phyloP scores from a whole-genome alignment of 306 rosid species.

The Vicia sativa region DNA sequence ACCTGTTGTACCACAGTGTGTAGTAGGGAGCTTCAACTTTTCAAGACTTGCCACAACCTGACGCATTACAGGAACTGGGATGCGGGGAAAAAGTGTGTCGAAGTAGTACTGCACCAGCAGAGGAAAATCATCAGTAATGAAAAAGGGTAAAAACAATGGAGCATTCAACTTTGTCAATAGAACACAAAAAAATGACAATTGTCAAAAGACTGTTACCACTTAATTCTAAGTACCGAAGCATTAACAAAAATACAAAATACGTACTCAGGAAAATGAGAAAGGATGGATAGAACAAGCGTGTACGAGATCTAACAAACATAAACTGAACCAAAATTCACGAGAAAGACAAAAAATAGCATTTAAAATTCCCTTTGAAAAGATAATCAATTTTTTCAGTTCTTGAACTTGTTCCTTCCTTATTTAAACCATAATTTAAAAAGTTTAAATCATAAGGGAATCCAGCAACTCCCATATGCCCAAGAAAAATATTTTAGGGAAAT shows the following conservation, averaged over 20 bases:
- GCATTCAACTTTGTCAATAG: conserved; percentile 14
- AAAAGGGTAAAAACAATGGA: conserved; percentile 4
- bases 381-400: background rate
- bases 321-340: background rate
- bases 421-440: background rate
- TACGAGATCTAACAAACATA: background rate
- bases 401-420: background rate
- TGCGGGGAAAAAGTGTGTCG: conserved; percentile 96
- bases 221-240: conserved; percentile 14
- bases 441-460: background rate
- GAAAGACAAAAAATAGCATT: background rate
- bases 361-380: background rate
- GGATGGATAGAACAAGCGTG: background rate
- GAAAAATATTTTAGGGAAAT: background rate
- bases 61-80: conserved; percentile 95
- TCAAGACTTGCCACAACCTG: conserved; percentile 80
- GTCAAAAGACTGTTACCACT: conserved; percentile 4
- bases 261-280: background rate
- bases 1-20: conserved; percentile 83
- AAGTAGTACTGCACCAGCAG: conserved; percentile 84
- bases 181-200: conserved; percentile 16
- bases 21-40: conserved; percentile 79
- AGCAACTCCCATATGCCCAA: background rate
- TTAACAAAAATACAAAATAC: background rate
- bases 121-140: conserved; percentile 40